These are phyloP conservation scores for Perilla frutescens DNA, from an alignment of 257 asterid genomes.

Conservation along the genomic window DNA sequence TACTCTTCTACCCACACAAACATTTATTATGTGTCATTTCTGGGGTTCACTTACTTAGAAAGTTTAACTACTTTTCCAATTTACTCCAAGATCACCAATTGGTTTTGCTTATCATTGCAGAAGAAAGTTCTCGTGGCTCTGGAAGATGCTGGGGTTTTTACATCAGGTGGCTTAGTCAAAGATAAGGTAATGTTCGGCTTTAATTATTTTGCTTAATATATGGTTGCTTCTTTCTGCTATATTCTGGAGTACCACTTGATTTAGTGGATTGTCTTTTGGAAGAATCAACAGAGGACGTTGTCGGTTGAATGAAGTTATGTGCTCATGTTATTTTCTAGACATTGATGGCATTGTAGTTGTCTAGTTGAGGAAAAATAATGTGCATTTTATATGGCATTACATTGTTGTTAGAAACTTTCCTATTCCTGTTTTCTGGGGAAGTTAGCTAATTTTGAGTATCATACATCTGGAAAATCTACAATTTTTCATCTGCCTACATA, in stretches of 20 bases:
- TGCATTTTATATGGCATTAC: constrained; percentile 2
- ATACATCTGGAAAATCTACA: constrained; percentile 1
- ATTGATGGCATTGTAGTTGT: background rate
- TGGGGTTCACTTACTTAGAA: background rate
- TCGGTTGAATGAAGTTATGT: background rate
- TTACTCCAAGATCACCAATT: constrained; percentile 39
- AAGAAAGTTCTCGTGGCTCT: constrained; percentile 73
- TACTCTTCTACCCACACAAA: background rate
- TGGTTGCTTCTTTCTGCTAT: constrained; percentile 22
- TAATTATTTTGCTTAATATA: background rate
- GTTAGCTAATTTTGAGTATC: background rate
- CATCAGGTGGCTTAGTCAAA: constrained; percentile 87
- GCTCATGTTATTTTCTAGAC: background rate
- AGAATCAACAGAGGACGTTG: background rate
- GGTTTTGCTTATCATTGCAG: constrained; percentile 53
- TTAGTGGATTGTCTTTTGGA: background rate
- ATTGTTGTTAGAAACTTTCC: background rate
- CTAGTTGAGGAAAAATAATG: constrained; percentile 9
- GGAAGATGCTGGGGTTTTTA: constrained; percentile 90
- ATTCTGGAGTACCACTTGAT: constrained; percentile 15
- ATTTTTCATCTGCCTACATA: constrained; percentile 3
- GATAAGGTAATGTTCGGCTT: constrained; percentile 68
- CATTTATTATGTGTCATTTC: background rate
- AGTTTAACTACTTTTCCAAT: background rate
- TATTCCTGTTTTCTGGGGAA: background rate